phyloP scores from a whole-genome alignment of 2,329 filamentous ascomycete genomes.

The Sclerotinia spermophila region DNA sequence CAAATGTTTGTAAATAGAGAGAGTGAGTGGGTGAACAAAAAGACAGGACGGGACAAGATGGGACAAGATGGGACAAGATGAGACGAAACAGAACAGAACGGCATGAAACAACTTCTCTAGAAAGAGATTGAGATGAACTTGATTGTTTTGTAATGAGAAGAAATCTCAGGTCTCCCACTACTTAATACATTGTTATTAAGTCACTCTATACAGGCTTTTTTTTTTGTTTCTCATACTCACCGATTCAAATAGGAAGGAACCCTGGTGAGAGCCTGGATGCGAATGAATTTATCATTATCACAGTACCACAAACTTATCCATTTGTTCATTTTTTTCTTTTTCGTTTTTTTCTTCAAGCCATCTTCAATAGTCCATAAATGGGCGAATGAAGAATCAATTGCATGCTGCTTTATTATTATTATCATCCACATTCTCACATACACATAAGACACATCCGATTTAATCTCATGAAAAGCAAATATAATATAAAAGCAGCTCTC shows the following conservation, averaged over 20 bases:
- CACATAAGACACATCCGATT: no score
- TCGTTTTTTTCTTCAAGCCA: not conserved
- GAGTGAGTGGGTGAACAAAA: not conserved
- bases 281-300: not conserved
- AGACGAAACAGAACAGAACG: no score
- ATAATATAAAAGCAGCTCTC: not conserved
- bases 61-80: not conserved
- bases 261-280: slow-evolving; percentile 5
- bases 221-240: not conserved
- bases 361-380: not conserved
- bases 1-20: not conserved
- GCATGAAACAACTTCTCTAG: no score
- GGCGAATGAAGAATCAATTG: not conserved
- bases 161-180: not conserved
- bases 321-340: not conserved
- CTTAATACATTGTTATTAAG: not conserved
- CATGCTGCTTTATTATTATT: not conserved
- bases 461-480: fast-evolving
- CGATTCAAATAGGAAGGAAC: slow-evolving; percentile 5
- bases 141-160: not conserved
- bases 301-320: not conserved
- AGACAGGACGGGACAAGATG: not conserved
- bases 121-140: not conserved
- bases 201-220: not conserved
- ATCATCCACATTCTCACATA: no score